Conservation (phyloP, 2,329 filamentous ascomycete genomes). For the Fonsecaea multimorphosa region DNA sequence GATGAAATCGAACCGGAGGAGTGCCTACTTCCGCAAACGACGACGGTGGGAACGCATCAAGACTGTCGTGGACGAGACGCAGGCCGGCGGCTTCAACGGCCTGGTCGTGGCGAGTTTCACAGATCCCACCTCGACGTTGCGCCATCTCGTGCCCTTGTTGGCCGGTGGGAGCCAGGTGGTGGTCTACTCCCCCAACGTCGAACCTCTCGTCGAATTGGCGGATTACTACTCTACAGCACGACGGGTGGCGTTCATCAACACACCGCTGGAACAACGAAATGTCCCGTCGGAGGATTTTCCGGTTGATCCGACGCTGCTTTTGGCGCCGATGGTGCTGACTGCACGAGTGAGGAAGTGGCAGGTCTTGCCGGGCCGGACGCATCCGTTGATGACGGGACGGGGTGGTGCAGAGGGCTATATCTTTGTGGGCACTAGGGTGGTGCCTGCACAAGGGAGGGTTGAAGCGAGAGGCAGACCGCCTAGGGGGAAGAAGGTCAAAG, state of each 20-base stretch:
- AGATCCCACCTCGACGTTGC: constrained; percentile 78
- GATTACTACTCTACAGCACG: constrained; percentile 85
- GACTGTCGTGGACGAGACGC: constrained; percentile 74
- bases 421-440: constrained; percentile 80
- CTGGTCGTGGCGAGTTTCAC: constrained; percentile 82
- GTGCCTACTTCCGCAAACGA: constrained; percentile 87
- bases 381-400: constrained; percentile 88
- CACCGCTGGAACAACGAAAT: constrained; percentile 19
- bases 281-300: constrained; percentile 72
- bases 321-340: constrained; percentile 81
- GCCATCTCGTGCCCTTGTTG: constrained; percentile 77
- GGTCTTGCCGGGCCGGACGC: constrained; percentile 86
- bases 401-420: constrained; percentile 91
- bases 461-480: constrained; percentile 75
- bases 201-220: constrained; percentile 76
- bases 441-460: constrained; percentile 76
- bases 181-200: constrained; percentile 81
- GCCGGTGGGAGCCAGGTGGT: constrained; percentile 82
- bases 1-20: constrained; percentile 82
- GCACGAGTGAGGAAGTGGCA: constrained; percentile 83
- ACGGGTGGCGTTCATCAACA: constrained; percentile 69
- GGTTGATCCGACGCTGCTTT: constrained; percentile 81
- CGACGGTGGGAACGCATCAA: constrained; percentile 77
- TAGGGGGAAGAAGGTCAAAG: constrained; percentile 59
- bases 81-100: constrained; percentile 78